Conservation (phyloP, 257 asterid genomes). For the Eustoma russellianum region DNA sequence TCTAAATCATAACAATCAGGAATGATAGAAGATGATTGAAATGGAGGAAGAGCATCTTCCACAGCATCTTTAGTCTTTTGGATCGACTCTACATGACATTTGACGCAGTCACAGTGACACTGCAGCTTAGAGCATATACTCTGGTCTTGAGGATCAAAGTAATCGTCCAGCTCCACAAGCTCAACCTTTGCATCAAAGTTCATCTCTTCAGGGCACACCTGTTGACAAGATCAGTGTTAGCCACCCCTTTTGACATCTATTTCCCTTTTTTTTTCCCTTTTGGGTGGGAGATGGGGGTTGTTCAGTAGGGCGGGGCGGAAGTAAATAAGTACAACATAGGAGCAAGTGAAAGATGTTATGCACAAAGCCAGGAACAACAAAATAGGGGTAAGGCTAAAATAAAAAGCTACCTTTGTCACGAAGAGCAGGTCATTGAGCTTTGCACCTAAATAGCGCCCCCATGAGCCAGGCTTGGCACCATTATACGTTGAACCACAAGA, state of each 20-base stretch:
- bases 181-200: conserved; percentile 55
- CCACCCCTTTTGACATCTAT: too few relatives aligned
- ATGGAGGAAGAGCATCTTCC: conserved; percentile 49
- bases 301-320: too few relatives aligned
- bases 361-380: too few relatives aligned
- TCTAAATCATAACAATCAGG: too few relatives aligned
- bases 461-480: conserved; percentile 23
- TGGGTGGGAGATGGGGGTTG: too few relatives aligned
- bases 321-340: too few relatives aligned
- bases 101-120: conserved; percentile 15
- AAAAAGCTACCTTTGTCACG: conserved; percentile 47
- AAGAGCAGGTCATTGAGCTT: conserved; percentile 43
- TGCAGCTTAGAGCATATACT: conserved; percentile 20
- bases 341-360: too few relatives aligned
- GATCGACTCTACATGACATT: conserved; percentile 30
- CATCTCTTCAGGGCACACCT: conserved; percentile 66
- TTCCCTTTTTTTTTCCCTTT: too few relatives aligned
- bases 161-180: conserved; percentile 64
- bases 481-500: conserved; percentile 23
- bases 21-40: conserved; percentile 24
- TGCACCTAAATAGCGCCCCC: conserved; percentile 45
- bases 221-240: conserved; percentile 30
- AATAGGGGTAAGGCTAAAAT: too few relatives aligned
- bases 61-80: conserved; percentile 60
- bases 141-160: conserved; percentile 34